Evolutionary conservation across 2,329 filamentous ascomycete genomes (phyloP).

Genomic region (Trichoderma lentiforme): DNA sequence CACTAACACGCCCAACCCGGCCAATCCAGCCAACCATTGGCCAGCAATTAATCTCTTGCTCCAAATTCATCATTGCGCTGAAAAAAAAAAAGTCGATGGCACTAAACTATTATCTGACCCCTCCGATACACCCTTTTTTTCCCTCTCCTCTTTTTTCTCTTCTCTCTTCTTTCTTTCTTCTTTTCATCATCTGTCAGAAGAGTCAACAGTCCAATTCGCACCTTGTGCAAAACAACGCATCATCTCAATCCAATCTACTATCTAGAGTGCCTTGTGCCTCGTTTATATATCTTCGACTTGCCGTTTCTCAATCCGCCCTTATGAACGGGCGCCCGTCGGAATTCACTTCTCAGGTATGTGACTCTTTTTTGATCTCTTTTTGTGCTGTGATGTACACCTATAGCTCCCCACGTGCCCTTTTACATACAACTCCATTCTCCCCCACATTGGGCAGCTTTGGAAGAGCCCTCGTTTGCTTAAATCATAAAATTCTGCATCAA

Average conservation of each 20-base stretch:
- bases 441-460: background rate
- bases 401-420: background rate
- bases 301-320: constrained; percentile 57
- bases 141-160: constrained; percentile 13
- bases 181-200: constrained; percentile 17
- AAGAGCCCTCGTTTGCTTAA: background rate
- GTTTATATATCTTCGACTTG: constrained; percentile 20
- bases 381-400: background rate
- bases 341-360: constrained; percentile 78
- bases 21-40: background rate
- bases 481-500: background rate
- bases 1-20: background rate
- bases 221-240: background rate
- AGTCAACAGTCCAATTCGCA: background rate
- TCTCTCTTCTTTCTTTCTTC: background rate
- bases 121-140: constrained; percentile 17
- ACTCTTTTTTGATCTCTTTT: constrained; percentile 13
- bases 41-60: constrained; percentile 6
- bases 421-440: background rate
- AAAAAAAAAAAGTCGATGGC: constrained; percentile 1
- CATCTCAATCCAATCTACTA: background rate
- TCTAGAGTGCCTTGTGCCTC: constrained; percentile 22
- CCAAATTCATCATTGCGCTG: background rate
- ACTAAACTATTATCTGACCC: constrained; percentile 3
- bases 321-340: constrained; percentile 82